phyloP scores from a whole-genome alignment of 2,329 filamentous ascomycete genomes.

The Aureobasidium sp. region DNA sequence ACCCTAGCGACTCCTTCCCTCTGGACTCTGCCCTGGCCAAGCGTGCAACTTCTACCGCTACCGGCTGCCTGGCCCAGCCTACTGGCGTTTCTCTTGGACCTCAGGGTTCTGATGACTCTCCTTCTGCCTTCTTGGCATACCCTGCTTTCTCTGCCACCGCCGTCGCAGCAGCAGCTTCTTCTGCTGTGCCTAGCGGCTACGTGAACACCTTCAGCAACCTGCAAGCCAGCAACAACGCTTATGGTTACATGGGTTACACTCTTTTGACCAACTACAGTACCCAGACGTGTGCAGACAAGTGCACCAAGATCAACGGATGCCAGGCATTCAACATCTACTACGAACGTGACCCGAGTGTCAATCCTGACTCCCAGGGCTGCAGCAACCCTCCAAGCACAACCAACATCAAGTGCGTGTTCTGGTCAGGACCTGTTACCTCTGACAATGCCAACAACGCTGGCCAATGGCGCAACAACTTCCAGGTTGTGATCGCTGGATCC shows the following conservation, averaged over 20 bases:
- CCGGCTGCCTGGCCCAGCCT: conserved; percentile 26
- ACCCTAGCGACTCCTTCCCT: background rate
- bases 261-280: conserved; percentile 4
- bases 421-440: too few species aligned
- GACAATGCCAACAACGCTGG: too few species aligned
- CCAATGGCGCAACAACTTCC: too few species aligned
- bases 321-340: conserved; percentile 18
- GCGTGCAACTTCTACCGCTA: conserved; percentile 8
- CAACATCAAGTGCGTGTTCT: too few species aligned
- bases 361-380: conserved; percentile 24
- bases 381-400: conserved; percentile 21
- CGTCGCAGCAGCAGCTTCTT: conserved; percentile 14
- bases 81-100: conserved; percentile 23
- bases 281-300: conserved; percentile 10
- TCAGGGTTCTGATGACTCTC: too few species aligned
- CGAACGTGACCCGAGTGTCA: conserved; percentile 28
- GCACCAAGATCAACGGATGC: conserved; percentile 15
- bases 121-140: conserved; percentile 13
- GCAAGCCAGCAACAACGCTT: conserved; percentile 12
- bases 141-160: conserved; percentile 11
- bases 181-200: conserved; percentile 15
- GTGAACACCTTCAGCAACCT: conserved; percentile 13
- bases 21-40: background rate
- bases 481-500: too few species aligned
- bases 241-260: conserved; percentile 19